Percentiles rank a stretch among this genome's conserved stretches.
Evolutionary conservation across 2,329 filamentous ascomycete genomes (phyloP).

Genomic region (Pseudocercospora cruenta): DNA sequence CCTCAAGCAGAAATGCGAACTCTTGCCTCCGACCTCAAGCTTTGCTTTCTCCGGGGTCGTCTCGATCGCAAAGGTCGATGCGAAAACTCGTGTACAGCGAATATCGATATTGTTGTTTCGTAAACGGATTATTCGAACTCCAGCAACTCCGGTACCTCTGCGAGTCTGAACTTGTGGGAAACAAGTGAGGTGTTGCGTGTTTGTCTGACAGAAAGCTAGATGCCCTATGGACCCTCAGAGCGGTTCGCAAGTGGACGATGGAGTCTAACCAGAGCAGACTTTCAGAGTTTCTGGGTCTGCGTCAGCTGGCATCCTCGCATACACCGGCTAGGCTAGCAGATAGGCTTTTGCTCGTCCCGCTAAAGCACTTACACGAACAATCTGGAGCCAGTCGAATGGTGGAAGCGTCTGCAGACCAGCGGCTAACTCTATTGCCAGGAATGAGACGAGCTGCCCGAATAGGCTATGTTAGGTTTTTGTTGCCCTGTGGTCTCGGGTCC

Average conservation of each 20-base stretch:
- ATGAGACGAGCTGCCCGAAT: conserved; percentile 24
- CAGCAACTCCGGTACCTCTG: background rate
- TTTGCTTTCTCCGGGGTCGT: background rate
- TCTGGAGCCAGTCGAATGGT: conserved; percentile 17
- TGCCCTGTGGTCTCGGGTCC: conserved; percentile 6
- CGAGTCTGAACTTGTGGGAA: background rate
- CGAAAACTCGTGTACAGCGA: background rate
- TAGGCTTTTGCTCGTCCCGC: conserved; percentile 27
- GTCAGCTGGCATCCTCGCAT: conserved; percentile 32
- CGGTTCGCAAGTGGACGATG: conserved; percentile 7
- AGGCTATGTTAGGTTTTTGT: conserved; percentile 22
- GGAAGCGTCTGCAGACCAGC: conserved; percentile 22
- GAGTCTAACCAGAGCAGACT: conserved; percentile 14
- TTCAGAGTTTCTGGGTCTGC: conserved; percentile 19
- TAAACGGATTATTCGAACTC: background rate
- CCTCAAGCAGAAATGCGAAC: background rate
- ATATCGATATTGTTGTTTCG: background rate
- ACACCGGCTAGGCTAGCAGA: conserved; percentile 25
- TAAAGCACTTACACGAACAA: conserved; percentile 20
- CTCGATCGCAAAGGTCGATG: background rate
- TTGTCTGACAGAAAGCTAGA: conserved; percentile 7
- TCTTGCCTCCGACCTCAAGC: background rate
- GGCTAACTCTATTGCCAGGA: conserved; percentile 30
- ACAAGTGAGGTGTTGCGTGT: background rate
- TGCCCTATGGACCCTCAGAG: conserved; percentile 1